These are phyloP conservation scores for Dictyostelium discoideum DNA, from an alignment of 78 protist genomes.

Conservation along the genomic window DNA sequence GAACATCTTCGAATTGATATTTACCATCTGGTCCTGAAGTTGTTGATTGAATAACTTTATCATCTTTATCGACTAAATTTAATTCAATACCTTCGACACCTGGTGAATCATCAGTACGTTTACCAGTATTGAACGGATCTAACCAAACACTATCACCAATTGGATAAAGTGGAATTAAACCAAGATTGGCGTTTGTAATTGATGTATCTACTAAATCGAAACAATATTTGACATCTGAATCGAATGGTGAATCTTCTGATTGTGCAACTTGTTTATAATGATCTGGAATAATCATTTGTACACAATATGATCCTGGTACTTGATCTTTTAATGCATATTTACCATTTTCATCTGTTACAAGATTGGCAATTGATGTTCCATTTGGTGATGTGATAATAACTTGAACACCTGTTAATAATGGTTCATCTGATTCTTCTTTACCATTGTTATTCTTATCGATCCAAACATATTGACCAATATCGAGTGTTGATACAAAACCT, in stretches of 20 bases:
- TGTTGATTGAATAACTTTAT: not conserved
- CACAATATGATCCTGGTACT: slow-evolving; percentile 25
- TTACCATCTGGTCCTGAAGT: slow-evolving; percentile 2
- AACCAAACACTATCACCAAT: not conserved
- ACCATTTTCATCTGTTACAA: not conserved
- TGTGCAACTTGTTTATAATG: not conserved
- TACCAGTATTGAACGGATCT: not conserved
- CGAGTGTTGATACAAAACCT: not conserved
- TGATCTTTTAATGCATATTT: not conserved
- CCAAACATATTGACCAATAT: slow-evolving; percentile 10
- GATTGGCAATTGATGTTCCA: not conserved
- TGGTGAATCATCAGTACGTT: not conserved
- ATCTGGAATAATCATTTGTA: not conserved
- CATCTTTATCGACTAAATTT: not conserved
- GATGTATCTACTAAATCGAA: not conserved
- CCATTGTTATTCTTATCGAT: slow-evolving; percentile 18
- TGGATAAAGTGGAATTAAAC: not conserved
- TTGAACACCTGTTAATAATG: not conserved
- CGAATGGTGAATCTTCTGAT: not conserved
- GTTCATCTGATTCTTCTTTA: not conserved
- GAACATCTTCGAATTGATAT: not conserved
- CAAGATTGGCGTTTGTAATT: not conserved
- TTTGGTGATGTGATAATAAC: not conserved
- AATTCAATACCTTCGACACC: not conserved
- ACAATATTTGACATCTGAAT: slow-evolving; percentile 2